Evolutionary conservation across 306 rosid species (phyloP), one percentile per base, ranked within the genome.

Genomic region (Amphicarpaea edgeworthii): DNA sequence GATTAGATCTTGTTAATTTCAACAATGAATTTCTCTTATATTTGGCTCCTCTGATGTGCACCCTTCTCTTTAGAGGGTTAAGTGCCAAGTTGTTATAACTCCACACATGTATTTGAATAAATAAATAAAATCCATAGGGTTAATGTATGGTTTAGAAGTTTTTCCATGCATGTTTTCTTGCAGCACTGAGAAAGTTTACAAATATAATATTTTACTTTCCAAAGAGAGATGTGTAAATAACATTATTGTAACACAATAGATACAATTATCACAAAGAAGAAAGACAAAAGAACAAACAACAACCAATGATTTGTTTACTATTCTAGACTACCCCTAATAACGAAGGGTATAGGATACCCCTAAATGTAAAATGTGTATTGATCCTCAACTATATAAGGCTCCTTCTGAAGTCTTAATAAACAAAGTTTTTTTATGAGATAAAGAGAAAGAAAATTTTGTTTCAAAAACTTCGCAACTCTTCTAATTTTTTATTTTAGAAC

Each of bases 141-240:
- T 10, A 41, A 41, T n/a, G 12, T 46, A 51, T 38, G 47, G 17
- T 69, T 34, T 70, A 47, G 17, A 50, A 50, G 57, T 40, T 26
- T 38, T 34, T 24, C 38, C 66, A 17, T 38, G 20, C 57, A 49
- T 61, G 11, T 24, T 71, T 62, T 50, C 58, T 5, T 21, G 72
- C 49, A 62, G 40, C 38, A 70, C 37, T 17, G 26, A 49, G 42
- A 10, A 69, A 7, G 65, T 47, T 71, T 63, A 62, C 78, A 51
- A 71, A 42, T 30, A 30, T 3, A 30, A 30, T 28, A 28, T 30
- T 30, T 30, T 30, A 3, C 37, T 30, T 30, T 30, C 37, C 37
- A 4, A 30, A 30, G 4, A 30, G 37, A 30, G 34, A 30, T 6
- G 37, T 30, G 7, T 30, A 30, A 30, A 30, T 30, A 30, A 30